Conservation (phyloP, 768 basidiomycete genomes). For the Lyophyllum atratum region DNA sequence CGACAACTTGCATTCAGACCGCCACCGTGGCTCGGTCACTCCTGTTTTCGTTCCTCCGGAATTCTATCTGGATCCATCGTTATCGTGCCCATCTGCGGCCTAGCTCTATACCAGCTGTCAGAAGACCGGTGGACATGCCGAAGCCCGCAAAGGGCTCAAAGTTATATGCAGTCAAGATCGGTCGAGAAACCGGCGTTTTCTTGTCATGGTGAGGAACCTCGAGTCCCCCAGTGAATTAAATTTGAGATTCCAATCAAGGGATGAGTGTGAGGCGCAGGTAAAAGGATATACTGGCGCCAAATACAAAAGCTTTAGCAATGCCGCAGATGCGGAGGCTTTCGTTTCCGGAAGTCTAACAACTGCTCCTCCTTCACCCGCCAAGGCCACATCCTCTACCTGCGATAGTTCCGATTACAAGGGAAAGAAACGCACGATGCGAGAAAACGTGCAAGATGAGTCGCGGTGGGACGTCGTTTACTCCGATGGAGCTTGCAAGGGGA, state of each 20-base stretch:
- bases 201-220: conserved; percentile 55
- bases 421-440: conserved; percentile 33
- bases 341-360: conserved; percentile 24
- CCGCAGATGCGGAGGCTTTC: conserved; percentile 62
- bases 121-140: conserved; percentile 11
- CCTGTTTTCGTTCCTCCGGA: conserved; percentile 2
- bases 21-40: conserved; percentile 13
- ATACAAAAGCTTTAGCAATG: conserved; percentile 67
- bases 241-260: conserved; percentile 45
- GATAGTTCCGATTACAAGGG: conserved; percentile 20
- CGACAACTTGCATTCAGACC: not conserved
- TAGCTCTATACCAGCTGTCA: not conserved
- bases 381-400: not conserved
- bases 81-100: not conserved
- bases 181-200: conserved; percentile 67
- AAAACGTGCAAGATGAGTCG: conserved; percentile 31
- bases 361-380: not conserved
- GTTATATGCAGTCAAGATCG: conserved; percentile 77
- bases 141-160: conserved; percentile 36
- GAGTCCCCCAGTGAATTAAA: conserved; percentile 4
- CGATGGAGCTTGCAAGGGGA: conserved; percentile 87
- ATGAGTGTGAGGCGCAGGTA: conserved; percentile 69
- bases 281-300: conserved; percentile 61
- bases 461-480: conserved; percentile 66
- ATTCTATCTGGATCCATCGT: conserved; percentile 7